phyloP scores from a whole-genome alignment of 2,329 filamentous ascomycete genomes.

The Zymoseptoria crescenta region DNA sequence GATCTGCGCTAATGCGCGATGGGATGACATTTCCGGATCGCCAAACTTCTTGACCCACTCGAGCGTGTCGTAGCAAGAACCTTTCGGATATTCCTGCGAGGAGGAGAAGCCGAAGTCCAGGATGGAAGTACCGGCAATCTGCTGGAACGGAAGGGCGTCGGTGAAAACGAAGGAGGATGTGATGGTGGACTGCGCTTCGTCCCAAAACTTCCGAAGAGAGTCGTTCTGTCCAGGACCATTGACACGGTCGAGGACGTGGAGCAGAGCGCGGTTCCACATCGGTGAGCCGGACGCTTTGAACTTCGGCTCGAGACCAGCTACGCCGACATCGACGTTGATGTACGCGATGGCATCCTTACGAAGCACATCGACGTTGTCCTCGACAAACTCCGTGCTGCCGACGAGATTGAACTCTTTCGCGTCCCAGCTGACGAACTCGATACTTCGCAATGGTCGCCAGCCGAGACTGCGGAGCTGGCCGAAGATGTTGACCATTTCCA shows the following conservation, averaged over 20 bases:
- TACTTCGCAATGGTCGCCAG: conserved; percentile 88
- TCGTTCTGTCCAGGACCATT: conserved; percentile 63
- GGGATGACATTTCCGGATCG: conserved; percentile 73
- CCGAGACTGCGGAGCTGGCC: conserved; percentile 67
- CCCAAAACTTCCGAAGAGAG: conserved; percentile 69
- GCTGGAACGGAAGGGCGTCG: conserved; percentile 85
- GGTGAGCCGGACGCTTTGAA: conserved; percentile 78
- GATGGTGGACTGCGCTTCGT: conserved; percentile 53
- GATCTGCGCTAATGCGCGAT: conserved; percentile 69
- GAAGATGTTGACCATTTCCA: conserved; percentile 81
- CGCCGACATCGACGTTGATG: conserved; percentile 77
- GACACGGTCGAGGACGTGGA: conserved; percentile 66
- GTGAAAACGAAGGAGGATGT: conserved; percentile 63
- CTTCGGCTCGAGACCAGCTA: conserved; percentile 49
- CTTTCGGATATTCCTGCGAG: conserved; percentile 54
- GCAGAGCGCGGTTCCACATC: conserved; percentile 63
- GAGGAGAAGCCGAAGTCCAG: conserved; percentile 76
- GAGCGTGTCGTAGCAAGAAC: conserved; percentile 84
- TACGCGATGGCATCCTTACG: conserved; percentile 74
- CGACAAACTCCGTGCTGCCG: conserved; percentile 90
- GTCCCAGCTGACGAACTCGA: conserved; percentile 97
- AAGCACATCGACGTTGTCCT: conserved; percentile 67
- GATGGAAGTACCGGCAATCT: conserved; percentile 80
- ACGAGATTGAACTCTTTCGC: conserved; percentile 87
- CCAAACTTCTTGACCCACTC: conserved; percentile 74